A percentile compares a stretch with the other conserved stretches of the same genome.
These are phyloP conservation scores for Porcisia hertigi DNA, from an alignment of 208 protist genomes.

Conservation along the genomic window DNA sequence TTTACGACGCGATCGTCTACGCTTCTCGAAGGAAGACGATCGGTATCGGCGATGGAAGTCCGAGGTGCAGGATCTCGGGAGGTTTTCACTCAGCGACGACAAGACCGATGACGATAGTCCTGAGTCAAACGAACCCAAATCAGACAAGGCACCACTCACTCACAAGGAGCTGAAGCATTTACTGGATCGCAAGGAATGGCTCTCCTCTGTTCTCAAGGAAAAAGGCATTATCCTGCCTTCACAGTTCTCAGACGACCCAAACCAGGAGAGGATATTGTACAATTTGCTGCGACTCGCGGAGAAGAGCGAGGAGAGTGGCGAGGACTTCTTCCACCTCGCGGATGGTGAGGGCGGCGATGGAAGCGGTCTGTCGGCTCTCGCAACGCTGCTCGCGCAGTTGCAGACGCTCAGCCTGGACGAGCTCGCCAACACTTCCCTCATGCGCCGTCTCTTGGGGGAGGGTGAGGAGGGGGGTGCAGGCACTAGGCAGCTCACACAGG, in stretches of 20 bases:
- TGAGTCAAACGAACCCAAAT: background rate
- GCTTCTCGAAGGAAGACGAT: background rate
- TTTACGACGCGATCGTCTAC: constrained; percentile 14
- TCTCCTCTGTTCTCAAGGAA: constrained; percentile 39
- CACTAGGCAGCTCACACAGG: constrained; percentile 24
- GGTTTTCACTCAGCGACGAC: background rate
- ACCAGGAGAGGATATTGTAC: constrained; percentile 48
- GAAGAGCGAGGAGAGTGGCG: constrained; percentile 16
- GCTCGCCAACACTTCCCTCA: constrained; percentile 56
- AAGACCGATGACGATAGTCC: background rate
- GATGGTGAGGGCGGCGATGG: constrained; percentile 39
- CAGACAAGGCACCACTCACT: constrained; percentile 19
- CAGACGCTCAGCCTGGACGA: constrained; percentile 54
- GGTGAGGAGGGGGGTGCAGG: constrained; percentile 24
- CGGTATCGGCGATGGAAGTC: background rate
- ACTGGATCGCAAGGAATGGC: constrained; percentile 36
- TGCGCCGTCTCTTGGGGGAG: constrained; percentile 48
- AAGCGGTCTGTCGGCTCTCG: constrained; percentile 33
- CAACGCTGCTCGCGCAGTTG: constrained; percentile 55
- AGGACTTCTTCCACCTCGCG: constrained; percentile 38
- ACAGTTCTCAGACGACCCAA: constrained; percentile 38
- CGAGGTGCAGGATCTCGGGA: background rate
- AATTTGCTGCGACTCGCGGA: constrained; percentile 49
- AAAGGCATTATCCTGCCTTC: constrained; percentile 49
- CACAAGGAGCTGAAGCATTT: constrained; percentile 37